phyloP scores from a whole-genome alignment of 2,329 filamentous ascomycete species.

The Fusarium sp. region DNA sequence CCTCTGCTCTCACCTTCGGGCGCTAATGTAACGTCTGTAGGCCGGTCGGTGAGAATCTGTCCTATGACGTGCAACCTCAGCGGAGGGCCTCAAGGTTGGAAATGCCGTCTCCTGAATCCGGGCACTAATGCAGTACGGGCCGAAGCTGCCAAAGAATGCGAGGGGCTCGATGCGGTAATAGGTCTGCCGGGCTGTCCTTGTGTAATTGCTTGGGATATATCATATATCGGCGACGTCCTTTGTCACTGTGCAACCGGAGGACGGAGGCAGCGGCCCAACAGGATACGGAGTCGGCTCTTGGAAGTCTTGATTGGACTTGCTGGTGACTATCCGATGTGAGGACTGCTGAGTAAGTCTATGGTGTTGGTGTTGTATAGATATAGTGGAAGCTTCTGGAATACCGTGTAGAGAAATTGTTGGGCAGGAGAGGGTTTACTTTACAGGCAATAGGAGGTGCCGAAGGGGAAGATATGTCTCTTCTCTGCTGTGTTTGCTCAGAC shows the following conservation, averaged over 20 bases:
- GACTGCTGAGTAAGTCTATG: not conserved
- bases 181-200: not conserved
- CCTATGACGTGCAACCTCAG: slow-evolving; percentile 23
- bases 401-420: slow-evolving; percentile 3
- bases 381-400: slow-evolving; percentile 1
- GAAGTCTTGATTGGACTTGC: slow-evolving; percentile 19
- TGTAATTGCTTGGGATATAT: slow-evolving; percentile 3
- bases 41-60: slow-evolving; percentile 21
- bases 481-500: slow-evolving; percentile 4
- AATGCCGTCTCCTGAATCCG: slow-evolving; percentile 7
- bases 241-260: slow-evolving; percentile 27
- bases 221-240: slow-evolving; percentile 4
- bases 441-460: not conserved
- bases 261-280: slow-evolving; percentile 17
- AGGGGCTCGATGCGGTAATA: slow-evolving; percentile 20
- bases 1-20: not conserved
- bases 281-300: slow-evolving; percentile 12
- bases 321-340: slow-evolving; percentile 4
- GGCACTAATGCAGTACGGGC: slow-evolving; percentile 38
- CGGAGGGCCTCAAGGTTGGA: slow-evolving; percentile 24
- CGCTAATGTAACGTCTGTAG: slow-evolving; percentile 26
- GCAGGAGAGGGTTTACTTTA: not conserved
- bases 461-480: not conserved
- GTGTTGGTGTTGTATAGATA: slow-evolving; percentile 4
- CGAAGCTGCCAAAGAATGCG: slow-evolving; percentile 31